phyloP scores from a whole-genome alignment of 2,329 filamentous ascomycete species.

The Phialocephala subalpina region DNA sequence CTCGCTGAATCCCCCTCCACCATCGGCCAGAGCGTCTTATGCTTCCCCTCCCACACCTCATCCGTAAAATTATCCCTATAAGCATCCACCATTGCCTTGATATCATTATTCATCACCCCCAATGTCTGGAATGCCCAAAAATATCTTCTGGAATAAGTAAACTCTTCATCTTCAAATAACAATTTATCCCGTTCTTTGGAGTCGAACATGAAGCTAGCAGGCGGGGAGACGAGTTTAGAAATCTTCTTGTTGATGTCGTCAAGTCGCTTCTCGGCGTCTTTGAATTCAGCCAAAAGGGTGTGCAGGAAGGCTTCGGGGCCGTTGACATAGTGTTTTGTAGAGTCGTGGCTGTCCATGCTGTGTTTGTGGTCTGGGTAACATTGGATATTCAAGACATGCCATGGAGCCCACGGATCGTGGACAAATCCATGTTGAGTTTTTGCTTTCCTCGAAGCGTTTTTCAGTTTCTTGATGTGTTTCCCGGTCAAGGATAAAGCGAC shows the following conservation, averaged over 20 bases:
- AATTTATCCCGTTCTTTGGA: conserved; percentile 61
- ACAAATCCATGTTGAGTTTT: conserved; percentile 58
- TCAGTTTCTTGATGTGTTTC: conserved; percentile 56
- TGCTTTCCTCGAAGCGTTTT: conserved; percentile 57
- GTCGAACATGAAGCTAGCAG: conserved; percentile 65
- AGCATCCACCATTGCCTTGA: conserved; percentile 63
- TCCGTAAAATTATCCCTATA: conserved; percentile 65
- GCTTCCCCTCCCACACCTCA: conserved; percentile 64
- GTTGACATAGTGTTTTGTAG: conserved; percentile 62
- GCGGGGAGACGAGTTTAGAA: conserved; percentile 65
- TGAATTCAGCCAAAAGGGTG: conserved; percentile 65
- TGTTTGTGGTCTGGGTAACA: conserved; percentile 67
- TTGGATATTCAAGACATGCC: conserved; percentile 66
- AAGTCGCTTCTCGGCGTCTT: conserved; percentile 66
- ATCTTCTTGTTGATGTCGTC: conserved; percentile 64
- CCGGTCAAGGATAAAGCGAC: conserved; percentile 66
- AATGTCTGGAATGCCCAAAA: conserved; percentile 70
- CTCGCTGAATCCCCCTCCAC: conserved; percentile 54
- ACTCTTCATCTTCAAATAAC: conserved; percentile 67
- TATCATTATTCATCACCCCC: conserved; percentile 65
- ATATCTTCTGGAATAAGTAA: conserved; percentile 67
- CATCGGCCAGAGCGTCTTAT: conserved; percentile 64
- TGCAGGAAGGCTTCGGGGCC: conserved; percentile 69
- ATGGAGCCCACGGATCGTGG: conserved; percentile 66
- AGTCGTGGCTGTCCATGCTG: conserved; percentile 62